phyloP scores from a whole-genome alignment of 2,329 filamentous ascomycete genomes.

The Aplosporella prunicola region DNA sequence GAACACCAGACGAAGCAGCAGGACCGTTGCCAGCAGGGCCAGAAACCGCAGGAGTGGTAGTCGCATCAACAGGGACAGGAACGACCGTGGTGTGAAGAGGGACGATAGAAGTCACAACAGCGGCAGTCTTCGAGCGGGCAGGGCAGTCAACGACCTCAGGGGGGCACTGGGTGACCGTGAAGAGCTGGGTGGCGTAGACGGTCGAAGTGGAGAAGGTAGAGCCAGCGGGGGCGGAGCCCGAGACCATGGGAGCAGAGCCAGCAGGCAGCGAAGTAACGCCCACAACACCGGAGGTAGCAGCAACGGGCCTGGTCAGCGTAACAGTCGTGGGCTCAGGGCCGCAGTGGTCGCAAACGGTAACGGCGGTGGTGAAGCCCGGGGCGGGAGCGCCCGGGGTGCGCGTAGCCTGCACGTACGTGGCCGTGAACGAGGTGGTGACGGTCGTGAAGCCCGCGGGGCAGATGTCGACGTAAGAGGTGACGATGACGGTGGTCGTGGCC shows the following conservation, averaged over 20 bases:
- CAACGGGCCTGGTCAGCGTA: slow-evolving; percentile 15
- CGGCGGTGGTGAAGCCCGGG: slow-evolving; percentile 20
- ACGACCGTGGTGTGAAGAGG: slow-evolving; percentile 25
- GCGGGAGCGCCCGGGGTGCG: slow-evolving; percentile 11
- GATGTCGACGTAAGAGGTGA: slow-evolving; percentile 23
- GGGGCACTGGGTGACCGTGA: neutral
- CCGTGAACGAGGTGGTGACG: slow-evolving; percentile 19
- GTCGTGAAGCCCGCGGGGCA: slow-evolving; percentile 27
- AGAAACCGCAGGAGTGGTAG: neutral
- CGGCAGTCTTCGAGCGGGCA: slow-evolving; percentile 19
- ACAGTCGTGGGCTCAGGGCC: slow-evolving; percentile 19
- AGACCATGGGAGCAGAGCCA: neutral
- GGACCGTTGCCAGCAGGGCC: neutral
- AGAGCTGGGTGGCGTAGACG: neutral
- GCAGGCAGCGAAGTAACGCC: neutral
- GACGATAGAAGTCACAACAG: slow-evolving; percentile 29
- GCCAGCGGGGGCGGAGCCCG: slow-evolving; percentile 9
- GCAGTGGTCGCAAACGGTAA: slow-evolving; percentile 22
- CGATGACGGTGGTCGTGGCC: slow-evolving; percentile 18
- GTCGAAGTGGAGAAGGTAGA: slow-evolving; percentile 7
- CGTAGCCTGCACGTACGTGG: slow-evolving; percentile 16
- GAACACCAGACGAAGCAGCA: no score
- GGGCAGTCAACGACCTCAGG: slow-evolving; percentile 24
- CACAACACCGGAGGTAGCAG: neutral
- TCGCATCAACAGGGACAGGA: slow-evolving; percentile 1